Base-by-base conservation (phyloP, 495 filamentous ascomycete species). In the Aspergillus affinis region DNA sequence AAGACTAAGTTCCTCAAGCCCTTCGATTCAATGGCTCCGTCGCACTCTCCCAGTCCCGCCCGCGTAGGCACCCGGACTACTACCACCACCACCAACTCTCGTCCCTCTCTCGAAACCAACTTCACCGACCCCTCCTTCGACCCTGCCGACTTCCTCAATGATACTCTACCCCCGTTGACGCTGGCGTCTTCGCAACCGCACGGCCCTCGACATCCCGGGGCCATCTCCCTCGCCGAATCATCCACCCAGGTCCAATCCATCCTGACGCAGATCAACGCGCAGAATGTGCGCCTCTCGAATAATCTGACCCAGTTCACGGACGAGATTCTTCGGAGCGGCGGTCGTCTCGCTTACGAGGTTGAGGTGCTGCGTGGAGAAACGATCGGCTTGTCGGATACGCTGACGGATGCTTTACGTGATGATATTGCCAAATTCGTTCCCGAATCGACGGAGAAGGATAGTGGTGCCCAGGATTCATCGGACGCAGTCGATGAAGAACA, bases 301-400 rank as follows among this genome's bases (percentile, higher is more conserved):
- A 89, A 83, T 32, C 82, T 98, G 23, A 96, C 91, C 30, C 87
- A 89, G 58, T 79, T 98, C 57, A 97, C 93, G 15, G 93, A 98
- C 68, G 94, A 98, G 63, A 97, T 98, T 60, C 79, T 98, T 19
- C 85, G 94, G 50, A 88, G 90, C 62, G 89, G 91, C 21, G 86
- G 89, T 60, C 84, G 95, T 10, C 79, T 98, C 20, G 90, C 92
- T 26, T 98, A 98, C 73, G 91, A 97, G 66, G 93, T 98, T 9
- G 94, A 98, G 69, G 83, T 98, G 8, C 74, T 98, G 9, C 86
- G 92, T 7, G 93, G 93, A 54, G 94, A 98, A 68, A 86, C 91
- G 0, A 78, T 90, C 18, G 82, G 86, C 30, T 72, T 96, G 48
- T 86, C 88, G 0, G 92, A 97, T 61, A 78, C 88, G 6, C 74